A percentile compares a stretch with the other conserved stretches of the same genome.
Conservation (phyloP, 352 stramenopile genomes). For the Peronospora farinosa region DNA sequence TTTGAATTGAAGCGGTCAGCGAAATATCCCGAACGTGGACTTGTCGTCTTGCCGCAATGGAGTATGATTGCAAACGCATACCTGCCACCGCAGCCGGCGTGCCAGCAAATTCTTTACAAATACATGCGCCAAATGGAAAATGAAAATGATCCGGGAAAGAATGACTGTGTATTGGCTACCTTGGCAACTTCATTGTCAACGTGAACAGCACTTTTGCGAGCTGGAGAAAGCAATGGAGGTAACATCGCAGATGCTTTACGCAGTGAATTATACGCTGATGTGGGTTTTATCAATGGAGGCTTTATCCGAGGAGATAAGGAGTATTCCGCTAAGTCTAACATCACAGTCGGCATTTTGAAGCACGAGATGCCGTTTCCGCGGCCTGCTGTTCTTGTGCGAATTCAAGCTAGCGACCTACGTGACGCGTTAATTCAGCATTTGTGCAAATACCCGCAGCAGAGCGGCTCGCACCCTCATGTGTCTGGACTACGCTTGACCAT, state of each 20-base stretch:
- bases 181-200: slow-evolving; percentile 54
- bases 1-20: slow-evolving; percentile 50
- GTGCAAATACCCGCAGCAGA: slow-evolving; percentile 64
- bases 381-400: slow-evolving; percentile 57
- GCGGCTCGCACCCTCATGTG: slow-evolving; percentile 74
- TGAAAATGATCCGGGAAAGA: slow-evolving; percentile 40
- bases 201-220: slow-evolving; percentile 61
- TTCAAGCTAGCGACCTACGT: slow-evolving; percentile 53
- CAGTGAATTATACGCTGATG: slow-evolving; percentile 50
- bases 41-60: slow-evolving; percentile 60
- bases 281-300: slow-evolving; percentile 84
- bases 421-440: slow-evolving; percentile 79
- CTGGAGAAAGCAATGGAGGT: slow-evolving; percentile 61
- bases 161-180: slow-evolving; percentile 46
- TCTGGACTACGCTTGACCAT: slow-evolving; percentile 53
- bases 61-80: slow-evolving; percentile 74
- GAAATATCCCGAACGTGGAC: slow-evolving; percentile 36
- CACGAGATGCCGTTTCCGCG: slow-evolving; percentile 86
- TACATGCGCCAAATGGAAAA: slow-evolving; percentile 61
- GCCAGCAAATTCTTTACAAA: slow-evolving; percentile 71
- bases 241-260: slow-evolving; percentile 80
- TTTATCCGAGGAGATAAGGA: slow-evolving; percentile 82
- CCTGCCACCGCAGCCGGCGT: slow-evolving; percentile 43
- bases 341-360: slow-evolving; percentile 70
- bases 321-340: slow-evolving; percentile 57